Percentiles rank a stretch among this genome's conserved stretches.
phyloP scores from a whole-genome alignment of 768 basidiomycete genomes.

The Zangia roseola region DNA sequence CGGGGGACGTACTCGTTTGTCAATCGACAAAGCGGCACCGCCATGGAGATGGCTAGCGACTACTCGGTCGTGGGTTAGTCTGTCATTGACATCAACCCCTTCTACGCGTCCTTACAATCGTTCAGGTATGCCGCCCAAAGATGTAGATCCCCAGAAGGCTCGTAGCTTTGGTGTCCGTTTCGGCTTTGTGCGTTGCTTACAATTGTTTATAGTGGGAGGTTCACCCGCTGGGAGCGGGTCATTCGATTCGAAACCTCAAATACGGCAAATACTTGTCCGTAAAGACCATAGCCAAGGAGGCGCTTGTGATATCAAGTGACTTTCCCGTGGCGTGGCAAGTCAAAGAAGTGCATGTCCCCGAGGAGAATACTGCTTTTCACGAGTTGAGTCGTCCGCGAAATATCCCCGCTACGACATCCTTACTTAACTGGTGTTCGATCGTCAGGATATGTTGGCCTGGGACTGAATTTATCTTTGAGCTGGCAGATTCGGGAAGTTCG shows the following conservation, averaged over 20 bases:
- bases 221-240: conserved; percentile 27
- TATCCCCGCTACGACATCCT: not conserved
- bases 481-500: conserved; percentile 25
- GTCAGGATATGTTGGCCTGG: conserved; percentile 30
- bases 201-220: conserved; percentile 26
- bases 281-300: conserved; percentile 25
- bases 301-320: conserved; percentile 24
- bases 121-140: conserved; percentile 32
- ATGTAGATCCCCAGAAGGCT: conserved; percentile 29
- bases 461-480: conserved; percentile 27
- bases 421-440: conserved; percentile 1
- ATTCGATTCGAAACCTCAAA: conserved; percentile 31
- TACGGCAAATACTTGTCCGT: conserved; percentile 31
- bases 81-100: not conserved
- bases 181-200: not conserved
- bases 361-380: conserved; percentile 28
- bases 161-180: not conserved
- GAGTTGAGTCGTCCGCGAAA: conserved; percentile 20
- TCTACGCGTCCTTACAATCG: not conserved
- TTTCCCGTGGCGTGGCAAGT: conserved; percentile 30
- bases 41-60: conserved; percentile 29
- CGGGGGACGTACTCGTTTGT: conserved; percentile 31
- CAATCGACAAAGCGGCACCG: conserved; percentile 34
- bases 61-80: conserved; percentile 24
- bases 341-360: conserved; percentile 22